Evolutionary conservation across 257 asterid genomes (phyloP).

Genomic region (Solanum ossicruentum): DNA sequence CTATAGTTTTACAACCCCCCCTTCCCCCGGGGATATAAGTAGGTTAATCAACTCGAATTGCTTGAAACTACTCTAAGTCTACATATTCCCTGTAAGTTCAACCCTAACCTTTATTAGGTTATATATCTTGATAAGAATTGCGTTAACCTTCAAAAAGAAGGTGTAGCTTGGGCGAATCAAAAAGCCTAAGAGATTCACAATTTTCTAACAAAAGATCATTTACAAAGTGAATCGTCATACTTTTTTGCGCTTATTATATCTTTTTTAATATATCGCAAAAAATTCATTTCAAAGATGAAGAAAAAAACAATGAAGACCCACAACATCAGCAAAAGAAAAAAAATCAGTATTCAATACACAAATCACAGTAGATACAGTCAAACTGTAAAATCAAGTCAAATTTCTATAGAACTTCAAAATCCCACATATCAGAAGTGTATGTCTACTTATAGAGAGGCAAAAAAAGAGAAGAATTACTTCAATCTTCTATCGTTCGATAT

Average conservation of each 20-base stretch:
- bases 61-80: too few species aligned
- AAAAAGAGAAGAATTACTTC: slow-evolving; percentile 8
- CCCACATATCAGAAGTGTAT: neutral
- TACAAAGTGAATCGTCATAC: neutral
- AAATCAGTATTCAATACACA: neutral
- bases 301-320: neutral
- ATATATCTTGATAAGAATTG: too few species aligned
- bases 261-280: neutral
- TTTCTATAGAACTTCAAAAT: neutral
- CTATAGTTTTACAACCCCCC: too few species aligned
- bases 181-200: neutral
- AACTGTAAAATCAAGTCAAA: neutral
- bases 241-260: neutral
- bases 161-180: too few species aligned
- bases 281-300: neutral
- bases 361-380: neutral
- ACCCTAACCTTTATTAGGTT: too few species aligned
- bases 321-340: neutral
- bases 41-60: too few species aligned
- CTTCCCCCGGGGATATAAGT: too few species aligned
- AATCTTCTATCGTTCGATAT: slow-evolving; percentile 40
- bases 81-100: too few species aligned
- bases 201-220: neutral
- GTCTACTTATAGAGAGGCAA: neutral
- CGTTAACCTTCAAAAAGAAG: too few species aligned